Conservation (phyloP, 495 filamentous ascomycete genomes). For the Hamigera avellanea region DNA sequence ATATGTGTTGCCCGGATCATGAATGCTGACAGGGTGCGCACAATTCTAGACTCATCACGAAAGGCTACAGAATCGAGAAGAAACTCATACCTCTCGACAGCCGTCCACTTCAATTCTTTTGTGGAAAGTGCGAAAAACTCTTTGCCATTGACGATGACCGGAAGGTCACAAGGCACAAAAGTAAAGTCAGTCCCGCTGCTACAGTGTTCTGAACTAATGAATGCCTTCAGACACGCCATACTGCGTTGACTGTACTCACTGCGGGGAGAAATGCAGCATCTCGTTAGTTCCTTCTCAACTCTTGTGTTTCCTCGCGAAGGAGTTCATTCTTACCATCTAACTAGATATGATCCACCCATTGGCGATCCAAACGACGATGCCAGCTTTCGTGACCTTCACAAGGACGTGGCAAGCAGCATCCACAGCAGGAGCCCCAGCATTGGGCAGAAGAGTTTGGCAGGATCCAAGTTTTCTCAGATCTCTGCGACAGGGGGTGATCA, state of each 20-base stretch:
- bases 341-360: conserved; percentile 13
- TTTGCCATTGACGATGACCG: conserved; percentile 13
- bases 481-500: conserved; percentile 5
- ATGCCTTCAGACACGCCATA: conserved; percentile 5
- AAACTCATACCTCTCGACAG: conserved; percentile 14
- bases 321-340: not conserved
- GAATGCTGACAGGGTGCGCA: conserved; percentile 1
- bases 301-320: not conserved
- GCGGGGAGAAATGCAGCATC: conserved; percentile 14
- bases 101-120: conserved; percentile 15
- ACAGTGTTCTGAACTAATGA: conserved; percentile 5
- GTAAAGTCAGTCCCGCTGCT: conserved; percentile 2
- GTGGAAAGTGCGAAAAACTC: conserved; percentile 12
- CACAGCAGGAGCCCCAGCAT: conserved; percentile 14
- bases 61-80: conserved; percentile 23
- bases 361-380: conserved; percentile 12
- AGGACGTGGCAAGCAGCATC: conserved; percentile 5
- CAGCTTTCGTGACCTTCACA: conserved; percentile 9
- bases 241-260: conserved; percentile 13
- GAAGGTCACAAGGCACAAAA: conserved; percentile 8
- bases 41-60: conserved; percentile 15
- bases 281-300: conserved; percentile 7
- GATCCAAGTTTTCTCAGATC: conserved; percentile 5
- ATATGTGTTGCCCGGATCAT: too few relatives aligned
- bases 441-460: conserved; percentile 7